These are phyloP conservation scores for Malbranchea zuffiana DNA, from an alignment of 2,329 filamentous ascomycete genomes.

Conservation along the genomic window DNA sequence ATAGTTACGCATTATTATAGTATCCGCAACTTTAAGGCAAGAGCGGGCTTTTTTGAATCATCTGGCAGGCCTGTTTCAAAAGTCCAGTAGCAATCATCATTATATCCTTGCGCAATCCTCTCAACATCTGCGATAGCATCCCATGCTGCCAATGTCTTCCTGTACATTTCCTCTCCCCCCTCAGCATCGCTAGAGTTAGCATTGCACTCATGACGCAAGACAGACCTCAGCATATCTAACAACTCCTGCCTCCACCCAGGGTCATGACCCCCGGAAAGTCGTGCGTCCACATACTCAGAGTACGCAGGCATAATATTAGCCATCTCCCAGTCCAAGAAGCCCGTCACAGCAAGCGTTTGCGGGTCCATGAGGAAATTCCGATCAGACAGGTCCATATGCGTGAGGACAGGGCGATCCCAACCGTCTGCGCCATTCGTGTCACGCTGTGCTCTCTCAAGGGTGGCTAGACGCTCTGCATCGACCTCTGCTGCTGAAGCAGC, in stretches of 20 bases:
- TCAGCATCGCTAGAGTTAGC: slow-evolving; percentile 3
- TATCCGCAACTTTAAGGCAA: slow-evolving; percentile 3
- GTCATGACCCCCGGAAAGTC: slow-evolving; percentile 14
- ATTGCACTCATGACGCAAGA: slow-evolving; percentile 15
- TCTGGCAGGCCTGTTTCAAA: slow-evolving; percentile 13
- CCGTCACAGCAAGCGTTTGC: slow-evolving; percentile 13
- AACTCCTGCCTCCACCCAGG: slow-evolving; percentile 14
- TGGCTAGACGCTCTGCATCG: slow-evolving; percentile 8
- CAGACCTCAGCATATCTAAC: slow-evolving; percentile 15
- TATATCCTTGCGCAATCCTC: slow-evolving; percentile 12
- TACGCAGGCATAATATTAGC: slow-evolving; percentile 16
- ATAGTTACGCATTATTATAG: too few species aligned
- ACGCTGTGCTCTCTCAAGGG: slow-evolving; percentile 15
- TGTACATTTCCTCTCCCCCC: slow-evolving; percentile 11
- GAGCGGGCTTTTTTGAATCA: slow-evolving; percentile 1
- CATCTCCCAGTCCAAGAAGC: slow-evolving; percentile 16
- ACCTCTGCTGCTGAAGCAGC: not conserved
- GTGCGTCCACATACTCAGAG: slow-evolving; percentile 14
- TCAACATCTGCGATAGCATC: slow-evolving; percentile 11
- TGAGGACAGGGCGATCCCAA: slow-evolving; percentile 15
- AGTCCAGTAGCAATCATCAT: slow-evolving; percentile 13
- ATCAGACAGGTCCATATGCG: slow-evolving; percentile 14
- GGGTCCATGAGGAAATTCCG: slow-evolving; percentile 15
- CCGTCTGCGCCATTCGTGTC: slow-evolving; percentile 9
- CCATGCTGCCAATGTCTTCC: slow-evolving; percentile 12